phyloP scores from a whole-genome alignment of 129 eudicot species.

The Flaveria trinervia region DNA sequence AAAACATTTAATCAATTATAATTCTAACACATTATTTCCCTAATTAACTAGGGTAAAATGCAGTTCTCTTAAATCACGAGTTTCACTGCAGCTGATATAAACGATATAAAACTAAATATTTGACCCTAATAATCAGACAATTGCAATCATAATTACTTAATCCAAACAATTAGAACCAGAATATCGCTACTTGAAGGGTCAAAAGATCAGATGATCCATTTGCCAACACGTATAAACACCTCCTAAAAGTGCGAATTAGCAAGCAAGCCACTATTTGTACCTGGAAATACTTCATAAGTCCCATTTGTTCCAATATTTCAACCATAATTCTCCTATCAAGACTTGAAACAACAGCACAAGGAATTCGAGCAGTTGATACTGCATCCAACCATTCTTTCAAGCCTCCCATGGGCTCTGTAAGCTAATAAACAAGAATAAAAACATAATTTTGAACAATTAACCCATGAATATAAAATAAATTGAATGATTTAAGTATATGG shows the following conservation, averaged over 20 bases:
- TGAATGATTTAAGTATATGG: background rate
- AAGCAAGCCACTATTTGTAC: slow-evolving; percentile 19
- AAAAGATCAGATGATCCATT: no score
- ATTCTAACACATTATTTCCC: no score
- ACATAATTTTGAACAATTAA: slow-evolving; percentile 22
- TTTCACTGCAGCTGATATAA: no score
- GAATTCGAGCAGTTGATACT: slow-evolving; percentile 76
- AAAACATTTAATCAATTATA: background rate
- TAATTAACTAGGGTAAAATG: no score
- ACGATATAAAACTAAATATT: no score
- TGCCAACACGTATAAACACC: background rate
- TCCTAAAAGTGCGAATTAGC: slow-evolving; percentile 2
- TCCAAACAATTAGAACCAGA: no score
- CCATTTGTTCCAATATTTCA: slow-evolving; percentile 64
- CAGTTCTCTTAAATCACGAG: no score
- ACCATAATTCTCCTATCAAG: slow-evolving; percentile 76
- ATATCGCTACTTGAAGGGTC: no score
- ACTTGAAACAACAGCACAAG: slow-evolving; percentile 96
- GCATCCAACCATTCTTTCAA: slow-evolving; percentile 90
- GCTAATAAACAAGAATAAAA: slow-evolving; percentile 41
- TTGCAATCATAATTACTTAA: no score
- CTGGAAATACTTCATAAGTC: slow-evolving; percentile 81
- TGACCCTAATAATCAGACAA: no score
- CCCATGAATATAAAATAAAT: background rate
- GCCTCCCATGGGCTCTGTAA: slow-evolving; percentile 73